Evolutionary conservation across 192 early-diverging fungal genomes (phyloP).

Genomic region (Entophlyctis helioformis): DNA sequence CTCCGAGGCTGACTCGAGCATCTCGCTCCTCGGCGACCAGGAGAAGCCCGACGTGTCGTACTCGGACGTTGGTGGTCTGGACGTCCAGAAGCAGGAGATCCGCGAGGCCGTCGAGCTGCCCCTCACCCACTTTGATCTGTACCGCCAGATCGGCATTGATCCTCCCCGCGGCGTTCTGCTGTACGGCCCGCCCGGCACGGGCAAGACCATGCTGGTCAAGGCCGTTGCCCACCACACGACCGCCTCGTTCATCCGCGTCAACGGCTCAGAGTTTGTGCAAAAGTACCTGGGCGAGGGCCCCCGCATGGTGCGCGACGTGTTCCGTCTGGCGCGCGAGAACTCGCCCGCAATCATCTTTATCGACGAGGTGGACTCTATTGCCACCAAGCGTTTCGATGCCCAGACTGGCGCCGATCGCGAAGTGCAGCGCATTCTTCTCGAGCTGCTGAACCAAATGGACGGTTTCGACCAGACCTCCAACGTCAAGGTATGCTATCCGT

Average conservation of each 20-base stretch:
- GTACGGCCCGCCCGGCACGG: conserved; percentile 97
- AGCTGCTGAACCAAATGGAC: conserved; percentile 98
- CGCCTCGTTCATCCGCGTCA: conserved; percentile 91
- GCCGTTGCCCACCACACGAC: conserved; percentile 98
- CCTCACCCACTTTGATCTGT: conserved; percentile 95
- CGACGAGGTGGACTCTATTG: conserved; percentile 98
- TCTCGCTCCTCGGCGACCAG: conserved; percentile 63
- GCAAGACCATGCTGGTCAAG: conserved; percentile 96
- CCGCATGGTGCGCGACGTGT: conserved; percentile 94
- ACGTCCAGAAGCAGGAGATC: conserved; percentile 98
- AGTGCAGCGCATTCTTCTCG: conserved; percentile 94
- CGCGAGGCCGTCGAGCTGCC: conserved; percentile 96
- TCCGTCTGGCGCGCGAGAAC: conserved; percentile 92
- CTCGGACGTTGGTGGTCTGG: conserved; percentile 94
- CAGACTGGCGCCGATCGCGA: conserved; percentile 97
- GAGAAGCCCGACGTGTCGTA: conserved; percentile 82
- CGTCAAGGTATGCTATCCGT: conserved; percentile 74
- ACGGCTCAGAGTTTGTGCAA: conserved; percentile 97
- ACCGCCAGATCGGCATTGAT: conserved; percentile 97
- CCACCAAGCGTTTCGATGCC: conserved; percentile 96
- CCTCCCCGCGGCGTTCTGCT: conserved; percentile 96
- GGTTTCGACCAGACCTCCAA: conserved; percentile 97
- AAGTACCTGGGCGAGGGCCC: conserved; percentile 98
- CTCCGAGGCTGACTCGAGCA: conserved; percentile 80
- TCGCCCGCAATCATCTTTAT: conserved; percentile 97